Conservation (phyloP, 805 yeast species). For the Candida methanosorbosa region DNA sequence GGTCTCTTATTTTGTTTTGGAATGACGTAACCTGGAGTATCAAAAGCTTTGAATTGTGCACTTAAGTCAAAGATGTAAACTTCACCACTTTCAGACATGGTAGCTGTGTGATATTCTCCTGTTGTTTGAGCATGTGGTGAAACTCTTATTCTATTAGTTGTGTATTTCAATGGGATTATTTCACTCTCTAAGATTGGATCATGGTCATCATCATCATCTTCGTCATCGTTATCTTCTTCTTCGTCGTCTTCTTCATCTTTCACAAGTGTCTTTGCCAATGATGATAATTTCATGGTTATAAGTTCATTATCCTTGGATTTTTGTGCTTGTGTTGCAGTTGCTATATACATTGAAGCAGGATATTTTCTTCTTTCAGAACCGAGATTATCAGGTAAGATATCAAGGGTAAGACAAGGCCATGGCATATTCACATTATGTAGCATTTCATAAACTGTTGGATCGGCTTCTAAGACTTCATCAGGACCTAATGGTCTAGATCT, state of each 20-base stretch:
- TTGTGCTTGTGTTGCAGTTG: constrained; percentile 92
- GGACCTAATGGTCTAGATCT: constrained; percentile 86
- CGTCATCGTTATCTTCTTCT: constrained; percentile 64
- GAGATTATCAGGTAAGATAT: constrained; percentile 74
- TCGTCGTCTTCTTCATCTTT: constrained; percentile 74
- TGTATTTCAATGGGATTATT: constrained; percentile 63
- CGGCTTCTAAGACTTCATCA: constrained; percentile 93
- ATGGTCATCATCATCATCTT: constrained; percentile 53
- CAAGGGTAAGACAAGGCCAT: constrained; percentile 95
- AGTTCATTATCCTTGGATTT: constrained; percentile 83
- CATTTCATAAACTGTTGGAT: constrained; percentile 94
- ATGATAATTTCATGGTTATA: constrained; percentile 72
- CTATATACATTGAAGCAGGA: constrained; percentile 79
- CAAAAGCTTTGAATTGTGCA: constrained; percentile 74
- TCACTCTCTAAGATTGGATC: constrained; percentile 89
- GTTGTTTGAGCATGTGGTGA: constrained; percentile 68
- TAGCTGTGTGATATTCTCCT: constrained; percentile 79
- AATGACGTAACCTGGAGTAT: constrained; percentile 76
- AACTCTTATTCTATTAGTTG: constrained; percentile 84
- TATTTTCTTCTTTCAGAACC: constrained; percentile 85
- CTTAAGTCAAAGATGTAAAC: constrained; percentile 77
- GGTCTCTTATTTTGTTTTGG: constrained; percentile 77
- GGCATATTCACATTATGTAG: constrained; percentile 87
- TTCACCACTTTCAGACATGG: constrained; percentile 86
- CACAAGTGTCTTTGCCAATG: constrained; percentile 79